Evolutionary conservation across 441 rosid genomes (phyloP), one percentile per base, ranked within the genome.

Genomic region (Metrosideros polymorpha): DNA sequence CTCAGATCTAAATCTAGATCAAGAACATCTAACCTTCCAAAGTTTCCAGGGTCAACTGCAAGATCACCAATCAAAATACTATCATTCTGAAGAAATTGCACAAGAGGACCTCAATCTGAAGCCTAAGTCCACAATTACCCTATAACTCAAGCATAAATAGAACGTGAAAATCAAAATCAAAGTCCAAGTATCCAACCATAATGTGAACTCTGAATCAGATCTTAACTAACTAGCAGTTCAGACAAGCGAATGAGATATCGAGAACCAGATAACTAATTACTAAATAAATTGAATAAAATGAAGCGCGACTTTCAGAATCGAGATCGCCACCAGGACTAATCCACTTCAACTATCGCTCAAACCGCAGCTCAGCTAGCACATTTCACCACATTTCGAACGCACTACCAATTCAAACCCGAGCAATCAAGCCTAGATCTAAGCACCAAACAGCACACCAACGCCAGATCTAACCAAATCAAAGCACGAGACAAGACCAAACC

Each of bases 361-460:
- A 35, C 63, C 66, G 50, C 90, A 94, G 89, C 92, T 85, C 71
- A 83, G 51, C 86, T 85, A 86, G 86, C 82, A 29, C 75, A 45
- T 32, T 54, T 12, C 19, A 17, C 13, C 35, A 19, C 18, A 17
- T 75, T 85, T 17, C 27, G 25, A 32, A 27, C 6, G 30, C 51
- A 75, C 55, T 7, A 52, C 13, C n/a, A 1, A 47, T 24, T 30
- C 42, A 47, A 59, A 15, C 25, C 61, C 53, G 51, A 83, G 43
- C 42, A 35, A 22, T 32, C 61, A 18, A 83, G 32, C 42, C 50
- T n/a, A 86, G 88, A 86, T 82, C 88, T 86, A 83, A 3, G 39
- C 61, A 54, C 2, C 57, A 83, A 49, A 83, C 27, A 13, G 9
- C 55, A 17, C 53, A 82, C 47, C 18, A 24, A 27, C 45, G 22